Percentiles rank a stretch among this genome's conserved stretches.
phyloP scores from a whole-genome alignment of 1,284 basidiomycete genomes.

The Ganoderma boninense region DNA sequence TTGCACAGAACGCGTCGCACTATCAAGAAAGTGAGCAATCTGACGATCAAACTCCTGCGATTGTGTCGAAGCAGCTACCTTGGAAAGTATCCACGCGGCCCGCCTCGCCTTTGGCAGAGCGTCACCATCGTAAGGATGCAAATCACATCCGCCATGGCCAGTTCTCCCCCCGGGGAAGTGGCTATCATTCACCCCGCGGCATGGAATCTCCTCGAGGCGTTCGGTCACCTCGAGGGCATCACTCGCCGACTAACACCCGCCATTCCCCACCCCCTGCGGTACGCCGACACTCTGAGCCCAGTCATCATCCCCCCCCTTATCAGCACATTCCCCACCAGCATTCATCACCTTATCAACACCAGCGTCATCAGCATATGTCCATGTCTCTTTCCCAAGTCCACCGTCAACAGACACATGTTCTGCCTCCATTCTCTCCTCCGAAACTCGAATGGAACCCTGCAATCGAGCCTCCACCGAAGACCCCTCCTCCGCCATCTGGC shows the following conservation, averaged over 20 bases:
- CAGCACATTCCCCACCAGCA: conserved; percentile 17
- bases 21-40: conserved; percentile 31
- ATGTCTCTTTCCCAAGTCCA: conserved; percentile 15
- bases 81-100: conserved; percentile 12
- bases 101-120: conserved; percentile 13
- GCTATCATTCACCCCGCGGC: conserved; percentile 7
- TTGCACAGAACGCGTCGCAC: conserved; percentile 18
- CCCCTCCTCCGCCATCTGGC: conserved; percentile 55
- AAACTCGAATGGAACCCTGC: conserved; percentile 75
- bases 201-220: conserved; percentile 21
- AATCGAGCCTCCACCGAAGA: conserved; percentile 76
- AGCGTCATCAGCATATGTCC: conserved; percentile 9
- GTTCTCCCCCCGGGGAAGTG: conserved; percentile 14
- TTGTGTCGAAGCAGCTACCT: conserved; percentile 14
- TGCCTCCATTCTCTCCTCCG: conserved; percentile 65
- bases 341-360: conserved; percentile 13
- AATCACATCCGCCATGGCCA: conserved; percentile 23
- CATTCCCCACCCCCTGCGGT: conserved; percentile 22
- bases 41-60: conserved; percentile 22
- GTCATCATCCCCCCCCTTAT: conserved; percentile 12
- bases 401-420: conserved; percentile 36
- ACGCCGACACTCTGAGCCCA: conserved; percentile 16
- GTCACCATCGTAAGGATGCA: conserved; percentile 24
- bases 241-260: conserved; percentile 27
- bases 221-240: conserved; percentile 30